Base-by-base conservation (phyloP, 73 alveolate species). In the Symbiodinium natans region DNA sequence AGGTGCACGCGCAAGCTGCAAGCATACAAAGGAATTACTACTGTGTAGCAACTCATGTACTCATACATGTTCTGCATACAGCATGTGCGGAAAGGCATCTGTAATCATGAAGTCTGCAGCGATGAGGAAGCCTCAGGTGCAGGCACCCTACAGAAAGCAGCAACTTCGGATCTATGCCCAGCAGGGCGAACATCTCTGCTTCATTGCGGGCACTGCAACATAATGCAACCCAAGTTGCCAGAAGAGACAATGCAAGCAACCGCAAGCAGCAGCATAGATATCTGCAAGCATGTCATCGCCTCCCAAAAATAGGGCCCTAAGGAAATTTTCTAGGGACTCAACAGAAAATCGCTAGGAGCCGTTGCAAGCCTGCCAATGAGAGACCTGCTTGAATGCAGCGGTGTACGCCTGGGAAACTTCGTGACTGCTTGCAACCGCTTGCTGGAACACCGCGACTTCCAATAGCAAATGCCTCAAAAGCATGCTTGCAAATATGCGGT, bases 261-360 rank as follows among this genome's bases (percentile, higher is more conserved):
- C 27, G 97, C 83, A 36, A 48, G 46, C 54, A 90, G 56, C 46
- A 73, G 77, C 27, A n/a, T 41, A 25, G 88, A 41, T 56, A 41
- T 46, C 39, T 90, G 97, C 27, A 46, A 31, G 89, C 89, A 90
- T 6, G 97, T 41, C 97, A 90, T 90, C 48, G 77, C 97, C 97
- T 90, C 27, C 13, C 59, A 6, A 46, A 13, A 13, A 6, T 46
- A 11, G 93, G 21, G n/a, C n/a, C n/a, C n/a, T n/a, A n/a, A n/a
- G n/a, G n/a, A n/a, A n/a, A n/a, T n/a, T n/a, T n/a, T n/a, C n/a
- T n/a, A n/a, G n/a, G n/a, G n/a, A n/a, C n/a, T 9, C 59, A 13
- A 11, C 15, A 25, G 38, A 0, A 0, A 4, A 63, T 23, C 39
- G 80, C 80, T 4, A 36, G 19, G 39, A 63, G 0, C 36, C n/a